These are phyloP conservation scores for Fusarium sp. DNA, from an alignment of 2,329 filamentous ascomycete species.

Conservation along the genomic window DNA sequence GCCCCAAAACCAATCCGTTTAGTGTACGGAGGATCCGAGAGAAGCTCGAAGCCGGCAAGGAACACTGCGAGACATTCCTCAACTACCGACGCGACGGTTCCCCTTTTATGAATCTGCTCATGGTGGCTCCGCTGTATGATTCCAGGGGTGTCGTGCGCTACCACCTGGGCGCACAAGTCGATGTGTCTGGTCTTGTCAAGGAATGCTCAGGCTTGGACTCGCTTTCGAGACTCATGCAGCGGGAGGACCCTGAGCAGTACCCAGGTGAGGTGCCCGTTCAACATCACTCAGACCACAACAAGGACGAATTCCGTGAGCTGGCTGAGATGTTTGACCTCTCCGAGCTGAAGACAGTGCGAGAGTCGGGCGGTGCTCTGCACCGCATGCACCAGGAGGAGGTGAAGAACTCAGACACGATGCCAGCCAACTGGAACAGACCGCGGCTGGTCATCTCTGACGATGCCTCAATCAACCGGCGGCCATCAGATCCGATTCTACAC, in stretches of 20 bases:
- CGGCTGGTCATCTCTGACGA: slow-evolving; percentile 56
- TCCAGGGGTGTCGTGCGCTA: slow-evolving; percentile 75
- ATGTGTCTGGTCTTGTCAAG: slow-evolving; percentile 76
- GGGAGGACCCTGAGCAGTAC: slow-evolving; percentile 44
- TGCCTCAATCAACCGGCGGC: slow-evolving; percentile 29
- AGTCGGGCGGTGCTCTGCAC: slow-evolving; percentile 74
- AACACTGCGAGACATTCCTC: slow-evolving; percentile 79
- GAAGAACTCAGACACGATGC: slow-evolving; percentile 55
- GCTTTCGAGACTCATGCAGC: slow-evolving; percentile 59
- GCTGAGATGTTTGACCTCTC: slow-evolving; percentile 76
- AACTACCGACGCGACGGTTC: slow-evolving; percentile 84
- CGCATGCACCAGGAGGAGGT: slow-evolving; percentile 46
- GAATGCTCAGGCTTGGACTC: slow-evolving; percentile 75
- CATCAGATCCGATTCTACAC: slow-evolving; percentile 37
- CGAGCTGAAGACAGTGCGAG: slow-evolving; percentile 74
- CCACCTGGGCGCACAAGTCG: slow-evolving; percentile 78
- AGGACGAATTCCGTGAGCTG: slow-evolving; percentile 74
- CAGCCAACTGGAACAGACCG: slow-evolving; percentile 54
- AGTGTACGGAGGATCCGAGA: slow-evolving; percentile 73
- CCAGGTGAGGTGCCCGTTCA: slow-evolving; percentile 23
- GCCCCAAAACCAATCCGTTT: slow-evolving; percentile 74
- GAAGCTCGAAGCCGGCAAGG: slow-evolving; percentile 71
- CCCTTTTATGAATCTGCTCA: slow-evolving; percentile 81
- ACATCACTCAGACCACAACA: slow-evolving; percentile 12
- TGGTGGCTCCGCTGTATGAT: slow-evolving; percentile 79